Evolutionary conservation across 2,329 filamentous ascomycete species (phyloP).

Genomic region (Verticillium albo-atrum): DNA sequence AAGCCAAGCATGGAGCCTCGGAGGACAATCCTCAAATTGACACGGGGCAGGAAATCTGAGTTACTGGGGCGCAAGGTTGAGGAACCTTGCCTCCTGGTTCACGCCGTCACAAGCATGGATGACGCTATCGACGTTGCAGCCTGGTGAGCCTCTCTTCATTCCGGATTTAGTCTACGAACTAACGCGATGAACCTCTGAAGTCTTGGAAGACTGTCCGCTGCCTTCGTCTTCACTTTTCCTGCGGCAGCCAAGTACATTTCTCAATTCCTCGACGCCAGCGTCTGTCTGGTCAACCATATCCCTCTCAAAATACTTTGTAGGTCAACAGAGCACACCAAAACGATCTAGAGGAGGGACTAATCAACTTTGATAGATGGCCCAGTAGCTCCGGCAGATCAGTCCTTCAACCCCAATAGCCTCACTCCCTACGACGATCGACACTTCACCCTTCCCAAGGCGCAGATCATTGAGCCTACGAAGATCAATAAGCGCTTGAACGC

Average conservation of each 20-base stretch:
- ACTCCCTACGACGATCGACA: slow-evolving; percentile 35
- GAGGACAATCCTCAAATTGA: not conserved
- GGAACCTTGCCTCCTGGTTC: slow-evolving; percentile 38
- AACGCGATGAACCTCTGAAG: slow-evolving; percentile 14
- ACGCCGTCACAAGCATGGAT: slow-evolving; percentile 44
- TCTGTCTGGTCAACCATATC: slow-evolving; percentile 53
- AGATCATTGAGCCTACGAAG: slow-evolving; percentile 25
- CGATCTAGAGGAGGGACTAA: not conserved
- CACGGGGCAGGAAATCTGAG: slow-evolving; percentile 14
- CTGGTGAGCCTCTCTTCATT: slow-evolving; percentile 17
- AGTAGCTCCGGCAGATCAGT: slow-evolving; percentile 23
- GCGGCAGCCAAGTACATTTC: slow-evolving; percentile 53
- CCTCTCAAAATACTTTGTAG: slow-evolving; percentile 43
- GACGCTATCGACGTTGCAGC: slow-evolving; percentile 46
- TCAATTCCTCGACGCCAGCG: slow-evolving; percentile 47
- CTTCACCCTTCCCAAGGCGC: slow-evolving; percentile 40
- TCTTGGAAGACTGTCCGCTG: slow-evolving; percentile 29
- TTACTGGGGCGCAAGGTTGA: slow-evolving; percentile 32
- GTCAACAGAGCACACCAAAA: not conserved
- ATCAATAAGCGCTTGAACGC: slow-evolving; percentile 11
- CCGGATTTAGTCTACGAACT: slow-evolving; percentile 7
- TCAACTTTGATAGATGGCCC: slow-evolving; percentile 23
- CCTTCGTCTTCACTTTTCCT: slow-evolving; percentile 48
- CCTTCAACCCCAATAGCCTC: slow-evolving; percentile 17
- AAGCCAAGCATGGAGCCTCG: not conserved